These are phyloP conservation scores for Picea engelmannii DNA, from an alignment of 83 land plant species.

Conservation along the genomic window DNA sequence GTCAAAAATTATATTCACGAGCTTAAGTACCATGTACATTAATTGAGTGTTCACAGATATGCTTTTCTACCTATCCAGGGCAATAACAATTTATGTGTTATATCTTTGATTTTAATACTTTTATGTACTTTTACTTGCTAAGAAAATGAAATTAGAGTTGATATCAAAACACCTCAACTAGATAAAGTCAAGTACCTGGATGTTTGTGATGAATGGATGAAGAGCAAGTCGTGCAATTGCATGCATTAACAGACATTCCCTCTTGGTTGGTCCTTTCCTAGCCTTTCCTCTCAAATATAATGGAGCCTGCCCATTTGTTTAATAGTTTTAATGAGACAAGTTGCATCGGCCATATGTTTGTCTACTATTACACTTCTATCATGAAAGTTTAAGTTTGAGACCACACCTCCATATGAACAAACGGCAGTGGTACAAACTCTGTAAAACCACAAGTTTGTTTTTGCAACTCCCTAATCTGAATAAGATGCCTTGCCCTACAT, in stretches of 20 bases:
- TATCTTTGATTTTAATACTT: too few species aligned
- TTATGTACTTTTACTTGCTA: too few species aligned
- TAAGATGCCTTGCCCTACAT: conserved; percentile 45
- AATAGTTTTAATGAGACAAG: not conserved
- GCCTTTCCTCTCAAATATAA: conserved; percentile 40
- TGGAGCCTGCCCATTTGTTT: conserved; percentile 32
- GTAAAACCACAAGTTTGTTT: conserved; percentile 41
- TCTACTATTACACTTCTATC: not conserved
- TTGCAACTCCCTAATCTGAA: conserved; percentile 30
- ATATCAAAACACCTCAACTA: not conserved
- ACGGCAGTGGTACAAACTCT: conserved; percentile 57
- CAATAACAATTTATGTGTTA: too few species aligned
- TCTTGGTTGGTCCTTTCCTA: conserved; percentile 44
- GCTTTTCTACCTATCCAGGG: too few species aligned
- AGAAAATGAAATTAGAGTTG: not conserved
- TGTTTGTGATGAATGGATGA: conserved; percentile 50
- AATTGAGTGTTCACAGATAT: too few species aligned
- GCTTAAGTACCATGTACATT: too few species aligned
- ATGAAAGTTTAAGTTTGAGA: not conserved
- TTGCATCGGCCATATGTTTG: not conserved
- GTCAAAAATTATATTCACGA: too few species aligned
- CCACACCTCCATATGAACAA: conserved; percentile 52
- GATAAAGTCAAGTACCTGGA: conserved; percentile 27
- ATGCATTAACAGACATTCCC: conserved; percentile 49
- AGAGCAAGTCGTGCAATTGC: conserved; percentile 45